Evolutionary conservation across 345 rosid genomes (phyloP), one percentile per base, ranked within the genome.

Genomic region (Cardiospermum halicacabum): DNA sequence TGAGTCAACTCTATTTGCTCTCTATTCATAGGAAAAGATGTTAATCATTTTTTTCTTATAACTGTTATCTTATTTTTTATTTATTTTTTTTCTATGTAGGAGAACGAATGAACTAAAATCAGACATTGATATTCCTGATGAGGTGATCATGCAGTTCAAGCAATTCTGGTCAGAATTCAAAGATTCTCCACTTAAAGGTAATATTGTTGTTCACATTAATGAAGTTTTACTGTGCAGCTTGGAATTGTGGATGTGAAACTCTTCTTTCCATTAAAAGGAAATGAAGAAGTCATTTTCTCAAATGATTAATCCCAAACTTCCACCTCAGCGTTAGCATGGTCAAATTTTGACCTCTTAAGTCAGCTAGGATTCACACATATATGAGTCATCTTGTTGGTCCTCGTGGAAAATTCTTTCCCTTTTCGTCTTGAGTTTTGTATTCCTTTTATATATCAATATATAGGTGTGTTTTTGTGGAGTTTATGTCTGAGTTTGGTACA

Each of bases 71-170:
- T 22, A 13, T n/a, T 50, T 30, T 32, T 43, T 43, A 11, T 8
- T 66, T 58, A 13, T 22, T 31, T 57, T 21, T 57, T 53, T n/a
- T n/a, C n/a, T n/a, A n/a, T n/a, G n/a, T 67, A 90, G 99, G 89
- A 85, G 95, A 82, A 87, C 89, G 26, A 91, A 87, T 76, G 97
- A 88, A 69, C 82, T 90, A 42, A 85, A 85, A 81, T 84, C 84
- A 71, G 92, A 85, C 1, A 78, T 91, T 3, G 70, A 86, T 67
- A 75, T 93, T 69, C 91, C 96, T 50, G 74, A 74, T 69, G 89
- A 86, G 48, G 25, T 84, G 65, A 64, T 81, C 28, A 66, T 65
- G 77, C 86, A 85, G 71, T 93, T 93, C 81, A 79, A 83, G 72
- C 82, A 80, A 66, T 93, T 93, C 77, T 93, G 97, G 97, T 80